These are phyloP conservation scores for Scytalidium lignicola DNA, from an alignment of 2,329 filamentous ascomycete species.

Conservation along the genomic window DNA sequence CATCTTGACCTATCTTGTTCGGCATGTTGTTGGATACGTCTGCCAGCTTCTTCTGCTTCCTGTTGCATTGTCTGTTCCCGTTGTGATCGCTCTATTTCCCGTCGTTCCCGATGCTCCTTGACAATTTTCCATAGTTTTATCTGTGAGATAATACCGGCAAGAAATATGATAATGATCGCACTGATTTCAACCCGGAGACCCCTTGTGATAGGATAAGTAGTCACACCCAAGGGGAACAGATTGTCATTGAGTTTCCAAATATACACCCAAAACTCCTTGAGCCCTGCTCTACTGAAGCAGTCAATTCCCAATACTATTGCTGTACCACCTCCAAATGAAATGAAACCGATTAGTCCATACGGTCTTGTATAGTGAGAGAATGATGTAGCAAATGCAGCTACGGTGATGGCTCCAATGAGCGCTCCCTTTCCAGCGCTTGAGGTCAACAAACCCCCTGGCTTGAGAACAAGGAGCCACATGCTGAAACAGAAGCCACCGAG, in stretches of 20 bases:
- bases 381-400: slow-evolving; percentile 66
- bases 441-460: slow-evolving; percentile 67
- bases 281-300: slow-evolving; percentile 80
- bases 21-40: slow-evolving; percentile 58
- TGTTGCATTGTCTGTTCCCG: slow-evolving; percentile 49
- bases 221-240: slow-evolving; percentile 70
- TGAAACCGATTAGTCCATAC: slow-evolving; percentile 70
- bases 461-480: slow-evolving; percentile 77
- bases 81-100: slow-evolving; percentile 43
- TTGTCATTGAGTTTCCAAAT: slow-evolving; percentile 78
- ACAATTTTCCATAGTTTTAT: slow-evolving; percentile 81
- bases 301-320: slow-evolving; percentile 79
- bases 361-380: slow-evolving; percentile 73
- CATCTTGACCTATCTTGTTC: slow-evolving; percentile 61
- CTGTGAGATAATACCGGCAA: slow-evolving; percentile 78
- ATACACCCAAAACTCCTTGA: slow-evolving; percentile 96
- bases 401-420: slow-evolving; percentile 69
- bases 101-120: slow-evolving; percentile 53
- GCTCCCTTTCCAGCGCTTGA: slow-evolving; percentile 59
- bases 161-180: slow-evolving; percentile 65
- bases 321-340: slow-evolving; percentile 78
- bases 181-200: slow-evolving; percentile 84
- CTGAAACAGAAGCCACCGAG: slow-evolving; percentile 29
- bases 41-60: slow-evolving; percentile 67
- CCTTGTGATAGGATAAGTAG: slow-evolving; percentile 79